Conservation (phyloP, 805 yeast genomes). For the Lachancea meyersii region DNA sequence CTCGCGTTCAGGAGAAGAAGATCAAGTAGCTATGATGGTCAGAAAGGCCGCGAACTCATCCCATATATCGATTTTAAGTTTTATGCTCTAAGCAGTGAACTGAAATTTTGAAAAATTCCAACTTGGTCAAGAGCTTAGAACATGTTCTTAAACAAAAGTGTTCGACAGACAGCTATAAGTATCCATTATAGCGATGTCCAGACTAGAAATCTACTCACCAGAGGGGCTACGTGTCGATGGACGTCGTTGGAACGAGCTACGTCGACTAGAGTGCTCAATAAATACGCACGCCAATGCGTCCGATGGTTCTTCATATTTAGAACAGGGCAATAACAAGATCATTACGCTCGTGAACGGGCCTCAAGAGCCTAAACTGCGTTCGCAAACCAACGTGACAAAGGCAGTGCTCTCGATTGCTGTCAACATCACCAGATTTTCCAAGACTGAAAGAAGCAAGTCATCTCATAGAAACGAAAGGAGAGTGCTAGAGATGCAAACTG, state of each 20-base stretch:
- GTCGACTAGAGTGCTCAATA: constrained; percentile 71
- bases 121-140: neutral
- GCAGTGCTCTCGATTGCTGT: constrained; percentile 60
- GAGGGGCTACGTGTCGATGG: constrained; percentile 94
- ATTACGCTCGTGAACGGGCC: constrained; percentile 87
- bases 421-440: constrained; percentile 74
- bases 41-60: neutral
- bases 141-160: neutral
- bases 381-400: constrained; percentile 44
- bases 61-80: neutral
- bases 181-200: constrained; percentile 40
- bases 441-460: constrained; percentile 66
- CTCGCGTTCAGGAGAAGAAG: constrained; percentile 2
- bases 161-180: neutral
- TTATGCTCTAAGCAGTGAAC: neutral
- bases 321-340: constrained; percentile 87
- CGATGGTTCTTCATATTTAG: constrained; percentile 89
- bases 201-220: constrained; percentile 83
- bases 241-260: constrained; percentile 88
- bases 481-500: constrained; percentile 58
- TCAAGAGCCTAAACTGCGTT: constrained; percentile 61
- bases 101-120: neutral
- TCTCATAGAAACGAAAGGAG: constrained; percentile 59
- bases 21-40: neutral
- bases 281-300: constrained; percentile 84